Evolutionary conservation across 2,329 filamentous ascomycete species (phyloP).

Genomic region (Macroventuria anomochaeta): DNA sequence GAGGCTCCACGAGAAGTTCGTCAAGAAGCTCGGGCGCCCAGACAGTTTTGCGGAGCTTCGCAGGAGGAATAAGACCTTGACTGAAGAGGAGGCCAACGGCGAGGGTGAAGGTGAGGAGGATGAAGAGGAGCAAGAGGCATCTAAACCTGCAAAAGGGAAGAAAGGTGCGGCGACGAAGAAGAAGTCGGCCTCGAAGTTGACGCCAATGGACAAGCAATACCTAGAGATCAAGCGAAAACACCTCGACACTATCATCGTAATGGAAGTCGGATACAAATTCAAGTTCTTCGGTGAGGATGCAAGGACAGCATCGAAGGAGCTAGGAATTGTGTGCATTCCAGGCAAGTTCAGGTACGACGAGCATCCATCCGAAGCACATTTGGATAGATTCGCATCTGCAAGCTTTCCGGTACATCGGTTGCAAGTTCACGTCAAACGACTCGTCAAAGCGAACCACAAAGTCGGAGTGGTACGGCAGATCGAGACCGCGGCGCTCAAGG

Average conservation of each 20-base stretch:
- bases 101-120: slow-evolving; percentile 62
- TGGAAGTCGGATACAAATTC: slow-evolving; percentile 98
- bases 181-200: slow-evolving; percentile 82
- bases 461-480: slow-evolving; percentile 94
- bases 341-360: slow-evolving; percentile 95
- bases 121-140: slow-evolving; percentile 63
- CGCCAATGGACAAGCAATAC: slow-evolving; percentile 91
- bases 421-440: slow-evolving; percentile 89
- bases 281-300: slow-evolving; percentile 97
- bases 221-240: slow-evolving; percentile 93
- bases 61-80: slow-evolving; percentile 62
- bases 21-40: slow-evolving; percentile 86
- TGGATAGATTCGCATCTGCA: slow-evolving; percentile 90
- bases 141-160: slow-evolving; percentile 56
- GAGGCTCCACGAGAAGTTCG: slow-evolving; percentile 80
- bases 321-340: slow-evolving; percentile 95
- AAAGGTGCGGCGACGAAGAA: slow-evolving; percentile 68
- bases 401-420: slow-evolving; percentile 93
- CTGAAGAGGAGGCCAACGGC: slow-evolving; percentile 60
- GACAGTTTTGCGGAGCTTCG: slow-evolving; percentile 77
- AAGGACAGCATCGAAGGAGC: slow-evolving; percentile 82
- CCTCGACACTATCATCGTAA: slow-evolving; percentile 85
- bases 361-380: slow-evolving; percentile 80
- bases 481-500: slow-evolving; percentile 94
- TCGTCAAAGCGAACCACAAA: slow-evolving; percentile 92